phyloP scores from a whole-genome alignment of 2,329 filamentous ascomycete genomes.

The Claviceps sp. region DNA sequence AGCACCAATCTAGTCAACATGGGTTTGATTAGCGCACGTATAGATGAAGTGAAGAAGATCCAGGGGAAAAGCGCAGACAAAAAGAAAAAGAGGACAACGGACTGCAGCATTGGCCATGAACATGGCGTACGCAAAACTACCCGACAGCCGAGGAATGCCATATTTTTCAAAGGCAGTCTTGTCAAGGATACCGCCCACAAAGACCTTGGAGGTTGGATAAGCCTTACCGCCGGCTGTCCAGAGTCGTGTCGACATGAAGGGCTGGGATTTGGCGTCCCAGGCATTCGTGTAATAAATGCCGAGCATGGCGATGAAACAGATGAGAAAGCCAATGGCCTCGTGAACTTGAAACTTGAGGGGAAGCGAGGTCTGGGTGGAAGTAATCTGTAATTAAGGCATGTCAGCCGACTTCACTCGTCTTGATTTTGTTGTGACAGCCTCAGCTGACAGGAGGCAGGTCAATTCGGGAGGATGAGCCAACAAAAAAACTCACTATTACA shows the following conservation, averaged over 20 bases:
- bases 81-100: background rate
- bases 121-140: slow-evolving; percentile 37
- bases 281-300: slow-evolving; percentile 27
- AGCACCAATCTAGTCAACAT: slow-evolving; percentile 33
- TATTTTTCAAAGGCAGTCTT: slow-evolving; percentile 24
- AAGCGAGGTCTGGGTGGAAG: slow-evolving; percentile 11
- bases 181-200: slow-evolving; percentile 27
- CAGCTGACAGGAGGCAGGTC: too few relatives aligned
- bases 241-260: slow-evolving; percentile 22
- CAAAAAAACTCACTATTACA: too few relatives aligned
- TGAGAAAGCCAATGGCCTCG: slow-evolving; percentile 21
- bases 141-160: slow-evolving; percentile 33
- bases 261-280: slow-evolving; percentile 21
- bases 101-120: slow-evolving; percentile 44
- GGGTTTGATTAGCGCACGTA: background rate
- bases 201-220: slow-evolving; percentile 29
- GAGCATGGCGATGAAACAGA: slow-evolving; percentile 22
- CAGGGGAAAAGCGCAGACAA: background rate
- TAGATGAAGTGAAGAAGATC: background rate
- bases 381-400: background rate
- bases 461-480: too few relatives aligned
- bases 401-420: too few relatives aligned
- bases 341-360: slow-evolving; percentile 25
- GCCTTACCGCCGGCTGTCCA: slow-evolving; percentile 23
- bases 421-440: background rate